Base-by-base conservation (phyloP, 129 eudicot species). In the Rutidosis leptorrhynchoides region DNA sequence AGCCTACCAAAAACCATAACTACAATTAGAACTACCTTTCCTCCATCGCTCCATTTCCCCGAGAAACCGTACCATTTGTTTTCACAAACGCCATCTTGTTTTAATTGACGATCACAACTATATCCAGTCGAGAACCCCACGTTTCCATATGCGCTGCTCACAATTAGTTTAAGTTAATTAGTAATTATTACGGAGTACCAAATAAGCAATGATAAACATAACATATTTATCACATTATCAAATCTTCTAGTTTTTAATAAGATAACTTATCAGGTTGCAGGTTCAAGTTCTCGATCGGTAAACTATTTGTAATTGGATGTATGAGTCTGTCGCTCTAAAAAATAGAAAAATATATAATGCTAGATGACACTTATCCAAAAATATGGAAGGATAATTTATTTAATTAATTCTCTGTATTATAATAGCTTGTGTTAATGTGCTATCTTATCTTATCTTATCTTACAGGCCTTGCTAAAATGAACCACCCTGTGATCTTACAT, bases 1-100 rank as follows among this genome's bases (percentile, higher is more conserved):
- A 91, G 87, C 68, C 97, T 87, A 70, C 97, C 97, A 77, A 83
- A 87, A 65, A 87, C 29, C 97, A 91, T 91, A 26, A 91, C 90
- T 26, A 87, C 12, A 33, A 91, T 83, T 4, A 91, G 76, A 55
- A 87, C 69, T 20, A 87, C 22, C 66, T 90, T 90, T 5, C 95
- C 95, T 37, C 27, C 63, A 37, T 83, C 90, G 53, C 96, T 87
- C 97, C 96, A 91, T 69, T 67, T 83, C 53, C 95, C 97, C 9
- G 74, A 78, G 64, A 91, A 85, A 15, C 97, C 96, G 61, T 74
- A 91, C 94, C 79, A 85, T 76, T 81, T 91, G 67, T 70, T 69
- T 64, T 49, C 70, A 59, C 97, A 91, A 9, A 25, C 51, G 43
- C 67, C 74, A 23, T 87, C 88, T 5, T 57, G 68, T 17, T 80